Percentiles rank a stretch among this genome's conserved stretches.
Conservation (phyloP, 2,329 filamentous ascomycete species). For the Aspergillus ibericus region DNA sequence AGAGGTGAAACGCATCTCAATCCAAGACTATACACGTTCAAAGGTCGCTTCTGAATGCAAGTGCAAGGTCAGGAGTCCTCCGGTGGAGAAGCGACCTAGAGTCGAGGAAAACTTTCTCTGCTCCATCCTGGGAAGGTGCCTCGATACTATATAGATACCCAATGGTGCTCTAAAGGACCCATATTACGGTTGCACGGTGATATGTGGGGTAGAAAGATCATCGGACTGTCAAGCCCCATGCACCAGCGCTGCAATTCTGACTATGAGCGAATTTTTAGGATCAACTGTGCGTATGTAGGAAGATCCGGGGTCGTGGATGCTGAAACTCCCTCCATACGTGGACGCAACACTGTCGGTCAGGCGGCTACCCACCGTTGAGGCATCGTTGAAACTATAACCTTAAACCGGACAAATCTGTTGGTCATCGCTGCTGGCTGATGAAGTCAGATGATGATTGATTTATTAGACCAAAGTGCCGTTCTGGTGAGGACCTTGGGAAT, state of each 20-base stretch:
- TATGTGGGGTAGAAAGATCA: background rate
- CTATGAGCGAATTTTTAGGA: constrained; percentile 5
- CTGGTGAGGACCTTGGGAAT: background rate
- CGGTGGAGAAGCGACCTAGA: background rate
- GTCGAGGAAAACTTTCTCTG: background rate
- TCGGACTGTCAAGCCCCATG: background rate
- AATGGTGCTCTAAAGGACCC: background rate
- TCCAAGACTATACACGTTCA: background rate
- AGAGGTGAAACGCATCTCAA: background rate
- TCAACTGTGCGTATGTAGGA: background rate
- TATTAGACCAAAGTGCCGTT: background rate
- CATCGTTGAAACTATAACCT: background rate
- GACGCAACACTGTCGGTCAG: background rate
- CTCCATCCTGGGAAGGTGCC: background rate
- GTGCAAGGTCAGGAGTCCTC: background rate
- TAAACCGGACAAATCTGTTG: background rate
- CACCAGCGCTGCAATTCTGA: background rate
- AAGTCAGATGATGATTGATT: constrained; percentile 1
- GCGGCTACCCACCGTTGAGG: constrained; percentile 1
- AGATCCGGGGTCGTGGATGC: background rate
- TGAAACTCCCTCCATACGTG: background rate
- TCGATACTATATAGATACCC: background rate
- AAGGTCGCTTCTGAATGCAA: no score
- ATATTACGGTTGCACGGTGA: background rate
- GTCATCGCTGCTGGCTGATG: no score